Conservation (phyloP, 2,329 filamentous ascomycete genomes). For the Pseudogymnoascus sp. region DNA sequence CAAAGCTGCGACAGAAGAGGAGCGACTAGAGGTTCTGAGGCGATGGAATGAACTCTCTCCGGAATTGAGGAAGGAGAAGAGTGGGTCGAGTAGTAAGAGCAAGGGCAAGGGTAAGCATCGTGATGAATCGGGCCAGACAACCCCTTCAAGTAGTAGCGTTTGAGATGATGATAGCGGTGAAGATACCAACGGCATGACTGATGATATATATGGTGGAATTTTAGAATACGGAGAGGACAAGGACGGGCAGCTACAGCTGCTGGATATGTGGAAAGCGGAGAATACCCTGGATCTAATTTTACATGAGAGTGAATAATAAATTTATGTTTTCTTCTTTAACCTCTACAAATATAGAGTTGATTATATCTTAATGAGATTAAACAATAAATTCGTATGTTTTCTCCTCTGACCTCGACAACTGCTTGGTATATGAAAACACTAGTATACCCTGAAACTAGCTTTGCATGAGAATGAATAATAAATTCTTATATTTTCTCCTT, state of each 20-base stretch:
- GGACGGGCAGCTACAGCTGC: neutral
- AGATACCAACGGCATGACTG: neutral
- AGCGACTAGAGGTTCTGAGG: conserved; percentile 21
- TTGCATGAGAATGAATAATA: too few species aligned
- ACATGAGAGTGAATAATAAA: neutral
- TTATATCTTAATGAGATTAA: too few species aligned
- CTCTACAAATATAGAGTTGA: too few species aligned
- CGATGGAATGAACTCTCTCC: conserved; percentile 22
- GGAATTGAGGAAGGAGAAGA: conserved; percentile 15
- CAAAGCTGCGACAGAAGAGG: conserved; percentile 20
- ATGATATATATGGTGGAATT: neutral
- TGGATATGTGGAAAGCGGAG: neutral
- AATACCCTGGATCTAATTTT: neutral
- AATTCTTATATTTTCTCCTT: too few species aligned
- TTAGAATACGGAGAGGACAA: neutral
- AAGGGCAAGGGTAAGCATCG: neutral
- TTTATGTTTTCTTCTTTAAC: neutral
- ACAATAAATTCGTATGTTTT: neutral
- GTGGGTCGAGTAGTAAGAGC: conserved; percentile 13
- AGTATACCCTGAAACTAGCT: too few species aligned
- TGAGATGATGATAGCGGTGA: neutral
- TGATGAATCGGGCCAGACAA: neutral
- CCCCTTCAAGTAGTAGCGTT: neutral
- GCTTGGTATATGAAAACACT: too few species aligned
- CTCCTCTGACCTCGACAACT: neutral